These are phyloP conservation scores for Hypoxylon fuscum DNA, from an alignment of 495 filamentous ascomycete species.

Conservation along the genomic window DNA sequence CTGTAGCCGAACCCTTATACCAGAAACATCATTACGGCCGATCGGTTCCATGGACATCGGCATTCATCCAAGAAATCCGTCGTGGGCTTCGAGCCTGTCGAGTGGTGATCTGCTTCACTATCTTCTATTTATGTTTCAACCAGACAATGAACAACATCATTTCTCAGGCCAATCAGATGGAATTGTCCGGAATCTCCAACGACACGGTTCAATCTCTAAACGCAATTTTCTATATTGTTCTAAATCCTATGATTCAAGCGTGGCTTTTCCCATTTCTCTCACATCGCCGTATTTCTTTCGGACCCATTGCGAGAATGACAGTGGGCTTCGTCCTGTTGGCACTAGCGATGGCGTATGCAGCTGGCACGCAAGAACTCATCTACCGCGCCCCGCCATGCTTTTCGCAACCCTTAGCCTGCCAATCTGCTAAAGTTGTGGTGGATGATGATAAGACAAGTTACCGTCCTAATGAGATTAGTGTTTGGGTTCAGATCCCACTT, in stretches of 20 bases:
- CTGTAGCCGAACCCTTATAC: slow-evolving; percentile 2
- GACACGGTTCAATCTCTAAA: slow-evolving; percentile 13
- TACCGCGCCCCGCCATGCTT: slow-evolving; percentile 26
- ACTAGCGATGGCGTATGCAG: slow-evolving; percentile 25
- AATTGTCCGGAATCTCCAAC: background rate
- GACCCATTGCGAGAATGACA: slow-evolving; percentile 22
- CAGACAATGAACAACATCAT: slow-evolving; percentile 58
- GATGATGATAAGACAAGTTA: background rate
- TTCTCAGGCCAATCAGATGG: slow-evolving; percentile 58
- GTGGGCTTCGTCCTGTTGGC: slow-evolving; percentile 43
- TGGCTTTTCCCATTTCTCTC: slow-evolving; percentile 7
- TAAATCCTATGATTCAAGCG: slow-evolving; percentile 10
- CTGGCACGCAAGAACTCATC: slow-evolving; percentile 37
- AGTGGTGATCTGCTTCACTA: background rate
- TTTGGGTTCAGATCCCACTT: slow-evolving; percentile 50
- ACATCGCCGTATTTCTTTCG: background rate
- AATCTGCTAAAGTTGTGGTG: background rate
- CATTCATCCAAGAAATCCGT: slow-evolving; percentile 23
- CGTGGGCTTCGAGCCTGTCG: slow-evolving; percentile 34
- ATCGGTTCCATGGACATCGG: slow-evolving; percentile 3
- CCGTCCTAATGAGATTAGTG: slow-evolving; percentile 47
- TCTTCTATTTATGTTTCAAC: slow-evolving; percentile 46
- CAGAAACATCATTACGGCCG: background rate
- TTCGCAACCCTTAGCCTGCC: background rate
- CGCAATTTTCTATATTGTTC: slow-evolving; percentile 5